A percentile compares a stretch with the other conserved stretches of the same genome.
These are phyloP conservation scores for Sphagnum tenellum DNA, from an alignment of 225 moss, liverwort and hornwort species.

Conservation along the genomic window DNA sequence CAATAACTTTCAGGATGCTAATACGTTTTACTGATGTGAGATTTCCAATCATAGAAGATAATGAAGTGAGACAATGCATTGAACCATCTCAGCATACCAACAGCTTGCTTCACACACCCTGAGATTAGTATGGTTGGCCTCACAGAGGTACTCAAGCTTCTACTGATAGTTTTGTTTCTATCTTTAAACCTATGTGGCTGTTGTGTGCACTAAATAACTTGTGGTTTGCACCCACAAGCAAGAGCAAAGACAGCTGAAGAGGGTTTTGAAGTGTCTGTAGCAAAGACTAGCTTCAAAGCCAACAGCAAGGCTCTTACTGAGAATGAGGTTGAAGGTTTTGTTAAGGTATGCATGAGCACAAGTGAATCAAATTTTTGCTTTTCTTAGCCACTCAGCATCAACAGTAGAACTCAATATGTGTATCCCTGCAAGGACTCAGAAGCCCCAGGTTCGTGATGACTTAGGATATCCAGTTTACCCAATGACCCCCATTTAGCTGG, in stretches of 20 bases:
- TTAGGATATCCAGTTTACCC: too few relatives aligned
- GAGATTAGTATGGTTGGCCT: conserved; percentile 99
- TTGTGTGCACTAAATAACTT: conserved; percentile 3
- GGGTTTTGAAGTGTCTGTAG: conserved; percentile 76
- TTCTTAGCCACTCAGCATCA: not conserved
- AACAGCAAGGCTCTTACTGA: conserved; percentile 99
- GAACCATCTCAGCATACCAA: conserved; percentile 92
- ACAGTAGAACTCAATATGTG: not conserved
- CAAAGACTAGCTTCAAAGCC: conserved; percentile 94
- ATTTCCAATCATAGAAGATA: conserved; percentile 76
- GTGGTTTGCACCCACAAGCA: conserved; percentile 67
- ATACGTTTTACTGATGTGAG: not conserved
- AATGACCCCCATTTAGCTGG: too few relatives aligned
- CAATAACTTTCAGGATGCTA: too few relatives aligned
- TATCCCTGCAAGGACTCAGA: too few relatives aligned
- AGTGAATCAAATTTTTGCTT: not conserved
- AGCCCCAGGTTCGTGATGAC: too few relatives aligned
- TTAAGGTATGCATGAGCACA: conserved; percentile 46
- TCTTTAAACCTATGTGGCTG: not conserved
- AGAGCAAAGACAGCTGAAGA: conserved; percentile 72
- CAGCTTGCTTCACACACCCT: conserved; percentile 97
- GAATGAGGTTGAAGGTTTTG: conserved; percentile 93
- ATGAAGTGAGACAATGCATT: conserved; percentile 81
- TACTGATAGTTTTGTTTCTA: not conserved
- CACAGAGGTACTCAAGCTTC: conserved; percentile 47